Evolutionary conservation across 2,329 filamentous ascomycete species (phyloP), one percentile per base, ranked within the genome.

Genomic region (Pezicula neosporulosa): DNA sequence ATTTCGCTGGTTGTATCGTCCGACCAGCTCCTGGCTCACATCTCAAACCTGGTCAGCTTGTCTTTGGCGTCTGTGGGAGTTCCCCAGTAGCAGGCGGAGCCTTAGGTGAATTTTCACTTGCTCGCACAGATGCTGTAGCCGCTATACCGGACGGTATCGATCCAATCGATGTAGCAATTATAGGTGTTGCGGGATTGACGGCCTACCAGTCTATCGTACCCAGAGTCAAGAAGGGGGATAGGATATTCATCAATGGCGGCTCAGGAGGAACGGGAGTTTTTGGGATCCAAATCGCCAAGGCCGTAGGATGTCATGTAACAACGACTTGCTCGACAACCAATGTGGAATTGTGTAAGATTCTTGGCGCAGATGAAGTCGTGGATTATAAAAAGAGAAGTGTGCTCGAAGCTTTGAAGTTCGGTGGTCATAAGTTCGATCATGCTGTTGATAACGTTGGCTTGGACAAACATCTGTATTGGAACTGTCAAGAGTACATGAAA

Each of bases 181-280:
- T 61, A 12, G 53, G 54, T 3, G 47, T 56, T n/a, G 56, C 57
- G 7, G 57, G 56, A 8, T 16, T 57, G 33, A 60, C 59, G 1
- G 57, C 59, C 0, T 59, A 57, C 41, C 57, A 59, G 47, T 55
- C 50, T 30, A 67, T 81, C 21, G 63, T 77, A n/a, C 71, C 72
- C 1, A 65, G 72, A 53, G 72, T 77, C 44, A 68, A 70, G 19
- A 54, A 66, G 4, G 81, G 81, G n/a, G 73, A 79, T 47, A 77
- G 74, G 58, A 72, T 87, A 7, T 81, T 87, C 60, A 77, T 87
- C 64, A 86, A 87, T 56, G 83, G 82, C 12, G 83, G 82, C 0
- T 81, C 76, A 6, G 85, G 85, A 9, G 84, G 84, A 0, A 77
- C 74, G 1, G 85, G 85, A 0, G 74, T 76, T 0, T 85, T 76